These are phyloP conservation scores for Malus hybrid DNA, from an alignment of 331 rosid species.

Conservation along the genomic window DNA sequence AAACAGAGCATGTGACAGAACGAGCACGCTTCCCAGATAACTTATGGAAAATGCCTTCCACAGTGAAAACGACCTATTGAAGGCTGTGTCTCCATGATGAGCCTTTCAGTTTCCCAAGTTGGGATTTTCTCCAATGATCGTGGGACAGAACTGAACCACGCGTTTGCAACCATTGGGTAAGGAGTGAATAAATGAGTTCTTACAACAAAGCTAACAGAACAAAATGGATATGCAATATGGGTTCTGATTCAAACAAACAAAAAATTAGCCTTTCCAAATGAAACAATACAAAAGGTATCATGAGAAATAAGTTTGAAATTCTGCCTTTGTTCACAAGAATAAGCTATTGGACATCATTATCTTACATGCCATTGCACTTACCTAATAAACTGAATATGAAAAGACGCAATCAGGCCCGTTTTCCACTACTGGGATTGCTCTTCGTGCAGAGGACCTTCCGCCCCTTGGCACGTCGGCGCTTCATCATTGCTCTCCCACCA, in stretches of 20 bases:
- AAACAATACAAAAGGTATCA: background rate
- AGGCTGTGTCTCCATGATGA: too few relatives aligned
- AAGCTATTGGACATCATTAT: slow-evolving; percentile 9
- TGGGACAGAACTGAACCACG: too few relatives aligned
- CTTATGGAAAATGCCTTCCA: too few relatives aligned
- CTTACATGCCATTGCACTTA: slow-evolving; percentile 7
- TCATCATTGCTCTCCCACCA: slow-evolving; percentile 65
- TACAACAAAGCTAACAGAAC: background rate
- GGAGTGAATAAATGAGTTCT: background rate
- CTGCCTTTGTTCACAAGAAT: background rate
- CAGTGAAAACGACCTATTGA: too few relatives aligned
- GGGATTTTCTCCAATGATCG: too few relatives aligned
- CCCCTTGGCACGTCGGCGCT: slow-evolving; percentile 92
- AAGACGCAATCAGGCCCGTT: slow-evolving; percentile 26
- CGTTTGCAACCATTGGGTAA: too few relatives aligned
- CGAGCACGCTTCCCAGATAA: too few relatives aligned
- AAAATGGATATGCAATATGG: background rate
- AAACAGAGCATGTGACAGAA: too few relatives aligned
- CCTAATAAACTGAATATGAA: slow-evolving; percentile 1
- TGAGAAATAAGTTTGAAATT: background rate
- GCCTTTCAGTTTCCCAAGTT: too few relatives aligned
- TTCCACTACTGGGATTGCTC: slow-evolving; percentile 68
- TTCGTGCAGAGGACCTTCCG: slow-evolving; percentile 88
- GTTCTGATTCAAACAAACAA: background rate
- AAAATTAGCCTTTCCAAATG: background rate